Evolutionary conservation across 129 eudicot species (phyloP).

Genomic region (Helianthus annuus): HanXRQr2.0-SUNRISE NC_035444.2:22423369-22423868

Average conservation of each 20-base stretch:
- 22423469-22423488: slow-evolving; percentile 40
- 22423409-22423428: slow-evolving; percentile 30
- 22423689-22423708: slow-evolving; percentile 22
- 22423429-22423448: neutral
- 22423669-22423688: neutral
- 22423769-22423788: neutral
- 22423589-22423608: slow-evolving; percentile 34
- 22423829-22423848: no score
- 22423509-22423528: neutral
- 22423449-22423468: slow-evolving; percentile 33
- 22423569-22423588: neutral
- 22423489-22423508: slow-evolving; percentile 1
- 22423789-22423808: no score
- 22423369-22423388: slow-evolving; percentile 12
- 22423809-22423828: no score
- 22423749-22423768: slow-evolving; percentile 3
- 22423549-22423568: neutral
- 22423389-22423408: slow-evolving; percentile 36
- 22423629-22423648: neutral
- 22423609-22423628: neutral
- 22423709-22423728: slow-evolving; percentile 32
- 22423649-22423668: neutral
- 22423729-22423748: slow-evolving; percentile 21
- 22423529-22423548: neutral
- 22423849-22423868: no score